phyloP scores from a whole-genome alignment of 106 monocot species.

The Apostasia shenzhenica region DNA sequence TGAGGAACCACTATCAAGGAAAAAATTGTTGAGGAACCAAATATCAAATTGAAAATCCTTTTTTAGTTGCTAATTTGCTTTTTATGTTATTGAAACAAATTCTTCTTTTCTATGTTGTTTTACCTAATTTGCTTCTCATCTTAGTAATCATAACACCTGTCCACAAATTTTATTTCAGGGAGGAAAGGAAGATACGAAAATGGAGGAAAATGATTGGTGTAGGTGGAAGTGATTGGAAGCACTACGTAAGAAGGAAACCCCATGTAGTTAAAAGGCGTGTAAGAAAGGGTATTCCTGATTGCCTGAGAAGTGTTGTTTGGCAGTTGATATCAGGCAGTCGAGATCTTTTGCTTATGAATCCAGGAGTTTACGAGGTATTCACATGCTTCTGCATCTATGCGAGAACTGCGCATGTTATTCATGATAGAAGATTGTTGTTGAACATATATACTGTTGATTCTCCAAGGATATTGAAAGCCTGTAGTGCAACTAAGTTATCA shows the following conservation, averaged over 20 bases:
- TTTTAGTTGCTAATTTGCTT: neutral
- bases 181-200: conserved; percentile 73
- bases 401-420: neutral
- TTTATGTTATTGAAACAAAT: neutral
- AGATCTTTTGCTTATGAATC: conserved; percentile 90
- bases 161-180: conserved; percentile 33
- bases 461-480: neutral
- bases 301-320: conserved; percentile 94
- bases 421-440: conserved; percentile 1
- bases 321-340: conserved; percentile 98
- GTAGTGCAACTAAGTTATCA: too few relatives aligned
- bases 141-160: neutral
- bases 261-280: conserved; percentile 85
- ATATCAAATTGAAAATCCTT: neutral
- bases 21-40: neutral
- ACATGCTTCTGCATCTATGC: neutral
- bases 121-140: neutral
- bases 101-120: neutral
- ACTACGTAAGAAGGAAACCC: conserved; percentile 81
- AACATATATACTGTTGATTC: neutral
- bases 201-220: conserved; percentile 99
- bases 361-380: conserved; percentile 93
- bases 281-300: conserved; percentile 95
- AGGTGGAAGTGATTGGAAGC: conserved; percentile 97
- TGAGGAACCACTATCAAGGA: too few relatives aligned